Percentiles rank a stretch among this genome's conserved stretches.
phyloP scores from a whole-genome alignment of 495 filamentous ascomycete genomes.

The Alectoria sarmentosa region DNA sequence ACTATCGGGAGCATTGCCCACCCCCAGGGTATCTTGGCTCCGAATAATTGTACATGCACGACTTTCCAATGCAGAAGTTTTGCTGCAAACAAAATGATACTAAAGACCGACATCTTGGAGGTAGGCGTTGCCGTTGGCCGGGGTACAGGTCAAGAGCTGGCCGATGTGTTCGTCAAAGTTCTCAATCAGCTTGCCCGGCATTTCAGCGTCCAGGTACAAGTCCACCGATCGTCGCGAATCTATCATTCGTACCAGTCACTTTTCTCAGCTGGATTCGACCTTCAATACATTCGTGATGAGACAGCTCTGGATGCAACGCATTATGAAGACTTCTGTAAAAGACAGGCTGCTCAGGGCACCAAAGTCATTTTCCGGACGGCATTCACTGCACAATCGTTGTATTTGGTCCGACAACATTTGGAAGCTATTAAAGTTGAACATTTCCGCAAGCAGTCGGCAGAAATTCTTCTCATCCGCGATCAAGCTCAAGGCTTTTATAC shows the following conservation, averaged over 20 bases:
- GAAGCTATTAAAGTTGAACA: constrained; percentile 9
- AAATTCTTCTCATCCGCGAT: constrained; percentile 11
- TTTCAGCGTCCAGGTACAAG: background rate
- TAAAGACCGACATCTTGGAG: constrained; percentile 3
- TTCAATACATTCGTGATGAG: constrained; percentile 7
- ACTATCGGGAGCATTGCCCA: no score
- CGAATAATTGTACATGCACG: background rate
- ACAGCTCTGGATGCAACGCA: constrained; percentile 7
- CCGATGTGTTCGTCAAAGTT: constrained; percentile 5
- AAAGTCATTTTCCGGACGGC: constrained; percentile 11
- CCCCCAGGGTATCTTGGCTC: background rate
- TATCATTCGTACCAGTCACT: constrained; percentile 12
- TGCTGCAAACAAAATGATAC: constrained; percentile 6
- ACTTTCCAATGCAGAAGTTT: background rate
- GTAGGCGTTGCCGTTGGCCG: constrained; percentile 13
- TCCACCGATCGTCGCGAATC: constrained; percentile 11
- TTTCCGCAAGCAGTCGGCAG: constrained; percentile 2
- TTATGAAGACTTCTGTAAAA: constrained; percentile 13
- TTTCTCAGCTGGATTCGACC: background rate
- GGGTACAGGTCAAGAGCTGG: constrained; percentile 11
- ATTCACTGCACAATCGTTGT: constrained; percentile 9
- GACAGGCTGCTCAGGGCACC: constrained; percentile 6
- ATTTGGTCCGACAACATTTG: constrained; percentile 9
- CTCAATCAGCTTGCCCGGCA: constrained; percentile 7
- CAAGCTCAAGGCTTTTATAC: constrained; percentile 13